Conservation (phyloP, 768 basidiomycete genomes). For the Suillus spraguei region DNA sequence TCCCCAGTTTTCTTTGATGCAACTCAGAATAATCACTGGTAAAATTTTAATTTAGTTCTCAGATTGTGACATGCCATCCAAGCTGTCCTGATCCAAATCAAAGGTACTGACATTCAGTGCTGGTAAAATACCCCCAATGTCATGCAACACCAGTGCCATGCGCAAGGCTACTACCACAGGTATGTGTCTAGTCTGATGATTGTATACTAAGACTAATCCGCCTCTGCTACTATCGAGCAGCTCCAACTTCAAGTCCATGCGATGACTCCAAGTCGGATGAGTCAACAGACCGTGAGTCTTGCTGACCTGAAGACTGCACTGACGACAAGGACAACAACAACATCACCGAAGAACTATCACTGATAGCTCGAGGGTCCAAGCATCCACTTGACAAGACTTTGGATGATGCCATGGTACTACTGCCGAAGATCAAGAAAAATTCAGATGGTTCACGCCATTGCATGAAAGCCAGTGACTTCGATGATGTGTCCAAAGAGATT, state of each 20-base stretch:
- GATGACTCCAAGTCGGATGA: neutral
- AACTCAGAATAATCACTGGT: neutral
- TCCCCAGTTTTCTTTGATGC: neutral
- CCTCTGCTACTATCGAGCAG: conserved; percentile 1
- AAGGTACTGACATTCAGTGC: conserved; percentile 3
- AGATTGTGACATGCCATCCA: neutral
- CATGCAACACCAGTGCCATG: neutral
- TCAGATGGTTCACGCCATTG: too few species aligned
- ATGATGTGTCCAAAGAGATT: too few species aligned
- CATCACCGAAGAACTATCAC: neutral
- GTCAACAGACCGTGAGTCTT: neutral
- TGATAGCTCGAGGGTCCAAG: neutral
- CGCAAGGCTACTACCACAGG: neutral
- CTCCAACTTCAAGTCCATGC: neutral
- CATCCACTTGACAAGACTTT: neutral
- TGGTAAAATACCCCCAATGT: neutral
- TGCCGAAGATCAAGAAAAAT: too few species aligned
- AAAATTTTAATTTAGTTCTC: neutral
- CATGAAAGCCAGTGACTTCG: too few species aligned
- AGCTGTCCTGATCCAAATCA: neutral
- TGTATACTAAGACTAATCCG: neutral
- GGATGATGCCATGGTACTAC: neutral
- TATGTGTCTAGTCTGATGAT: neutral
- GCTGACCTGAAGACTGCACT: neutral
- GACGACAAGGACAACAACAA: neutral